phyloP scores from a whole-genome alignment of 1,139 yeast genomes.

The Geotrichum candidum region DNA sequence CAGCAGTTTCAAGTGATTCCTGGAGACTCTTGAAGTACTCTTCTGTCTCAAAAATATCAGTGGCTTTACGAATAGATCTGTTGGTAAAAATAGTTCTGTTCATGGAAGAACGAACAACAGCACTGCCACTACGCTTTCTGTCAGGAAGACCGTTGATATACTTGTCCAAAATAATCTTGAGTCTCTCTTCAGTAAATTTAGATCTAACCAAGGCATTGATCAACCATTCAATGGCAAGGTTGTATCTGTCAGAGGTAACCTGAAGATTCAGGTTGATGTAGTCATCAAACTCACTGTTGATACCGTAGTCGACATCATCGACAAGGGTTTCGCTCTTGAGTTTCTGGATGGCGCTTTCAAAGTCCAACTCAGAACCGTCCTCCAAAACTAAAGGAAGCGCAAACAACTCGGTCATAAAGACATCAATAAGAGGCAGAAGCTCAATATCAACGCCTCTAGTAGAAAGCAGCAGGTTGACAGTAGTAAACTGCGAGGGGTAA shows the following conservation, averaged over 20 bases:
- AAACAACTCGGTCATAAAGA: slow-evolving; percentile 58
- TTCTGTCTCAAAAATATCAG: slow-evolving; percentile 63
- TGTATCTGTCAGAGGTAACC: slow-evolving; percentile 58
- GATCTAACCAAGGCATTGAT: slow-evolving; percentile 56
- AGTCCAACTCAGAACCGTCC: slow-evolving; percentile 54
- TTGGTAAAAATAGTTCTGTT: slow-evolving; percentile 49
- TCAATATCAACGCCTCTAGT: slow-evolving; percentile 53
- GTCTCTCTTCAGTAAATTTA: slow-evolving; percentile 66
- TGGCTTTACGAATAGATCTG: slow-evolving; percentile 59
- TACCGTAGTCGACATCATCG: slow-evolving; percentile 47
- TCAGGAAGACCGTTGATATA: slow-evolving; percentile 72
- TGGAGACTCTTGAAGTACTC: slow-evolving; percentile 45
- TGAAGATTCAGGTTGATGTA: slow-evolving; percentile 48
- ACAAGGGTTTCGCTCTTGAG: slow-evolving; percentile 70
- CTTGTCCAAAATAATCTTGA: slow-evolving; percentile 66
- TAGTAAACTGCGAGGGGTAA: slow-evolving; percentile 71
- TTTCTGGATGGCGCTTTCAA: slow-evolving; percentile 66
- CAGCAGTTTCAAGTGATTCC: slow-evolving; percentile 41
- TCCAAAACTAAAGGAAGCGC: slow-evolving; percentile 65
- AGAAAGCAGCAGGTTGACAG: slow-evolving; percentile 61
- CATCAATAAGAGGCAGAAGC: slow-evolving; percentile 58
- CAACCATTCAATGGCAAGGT: slow-evolving; percentile 71
- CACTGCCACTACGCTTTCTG: slow-evolving; percentile 69
- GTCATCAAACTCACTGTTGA: slow-evolving; percentile 59
- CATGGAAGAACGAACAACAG: slow-evolving; percentile 61